These are phyloP conservation scores for Suhomyces terraborum DNA, from an alignment of 1,139 yeast species.

Conservation along the genomic window DNA sequence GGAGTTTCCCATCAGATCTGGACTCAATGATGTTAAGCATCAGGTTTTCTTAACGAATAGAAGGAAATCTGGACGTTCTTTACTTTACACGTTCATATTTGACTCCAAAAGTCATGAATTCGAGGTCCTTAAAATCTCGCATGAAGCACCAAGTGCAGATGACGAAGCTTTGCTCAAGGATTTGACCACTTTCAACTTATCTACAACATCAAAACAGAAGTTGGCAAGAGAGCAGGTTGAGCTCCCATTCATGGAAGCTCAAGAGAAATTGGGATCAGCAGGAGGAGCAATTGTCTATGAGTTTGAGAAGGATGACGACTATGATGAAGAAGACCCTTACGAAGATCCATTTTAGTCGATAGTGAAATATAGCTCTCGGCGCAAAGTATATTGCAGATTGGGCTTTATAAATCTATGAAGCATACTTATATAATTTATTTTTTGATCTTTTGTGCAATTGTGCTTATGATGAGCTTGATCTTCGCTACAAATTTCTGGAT, in stretches of 20 bases:
- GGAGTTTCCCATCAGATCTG: conserved; percentile 47
- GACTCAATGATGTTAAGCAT: conserved; percentile 50
- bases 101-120: conserved; percentile 55
- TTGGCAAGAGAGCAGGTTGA: conserved; percentile 82
- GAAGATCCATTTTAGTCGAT: conserved; percentile 79
- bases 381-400: too few relatives aligned
- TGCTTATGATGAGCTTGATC: conserved; percentile 17
- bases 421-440: too few relatives aligned
- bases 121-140: conserved; percentile 35
- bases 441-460: conserved; percentile 10
- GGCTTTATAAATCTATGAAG: too few relatives aligned
- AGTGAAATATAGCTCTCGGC: too few relatives aligned
- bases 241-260: conserved; percentile 87
- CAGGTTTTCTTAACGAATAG: conserved; percentile 60
- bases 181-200: conserved; percentile 83
- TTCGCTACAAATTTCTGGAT: conserved; percentile 22
- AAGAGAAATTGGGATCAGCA: conserved; percentile 65
- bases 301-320: conserved; percentile 82
- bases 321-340: conserved; percentile 96
- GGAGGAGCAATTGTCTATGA: conserved; percentile 93
- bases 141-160: conserved; percentile 24
- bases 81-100: conserved; percentile 56
- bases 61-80: conserved; percentile 81
- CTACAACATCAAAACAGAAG: conserved; percentile 73
- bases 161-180: conserved; percentile 57